These are phyloP conservation scores for Aspergillus egyptiacus DNA, from an alignment of 495 filamentous ascomycete species.

Conservation along the genomic window DNA sequence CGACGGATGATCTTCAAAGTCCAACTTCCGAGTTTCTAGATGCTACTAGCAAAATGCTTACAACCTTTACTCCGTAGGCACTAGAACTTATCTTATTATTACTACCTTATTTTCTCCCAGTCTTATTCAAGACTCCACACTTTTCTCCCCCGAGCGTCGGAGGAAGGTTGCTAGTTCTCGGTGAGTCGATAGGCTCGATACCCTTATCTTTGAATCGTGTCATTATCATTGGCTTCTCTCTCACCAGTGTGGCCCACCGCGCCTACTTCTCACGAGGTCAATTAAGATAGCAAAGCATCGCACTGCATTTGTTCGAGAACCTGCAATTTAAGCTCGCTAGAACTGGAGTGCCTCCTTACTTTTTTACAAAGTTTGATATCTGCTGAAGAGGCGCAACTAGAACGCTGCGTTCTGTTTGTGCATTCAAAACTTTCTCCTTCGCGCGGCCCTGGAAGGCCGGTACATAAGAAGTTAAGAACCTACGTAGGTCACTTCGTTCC, in stretches of 20 bases:
- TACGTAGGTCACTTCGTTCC: too few species aligned
- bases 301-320: background rate
- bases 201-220: conserved; percentile 7
- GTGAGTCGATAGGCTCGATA: background rate
- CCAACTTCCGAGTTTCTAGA: background rate
- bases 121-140: conserved; percentile 4
- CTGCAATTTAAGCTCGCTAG: background rate
- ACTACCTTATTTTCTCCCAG: too few species aligned
- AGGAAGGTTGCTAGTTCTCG: background rate
- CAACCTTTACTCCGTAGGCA: too few species aligned
- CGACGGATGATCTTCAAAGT: background rate
- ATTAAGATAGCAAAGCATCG: conserved; percentile 1
- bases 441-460: too few species aligned
- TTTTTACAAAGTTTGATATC: too few species aligned
- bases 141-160: conserved; percentile 3
- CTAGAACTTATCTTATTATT: background rate
- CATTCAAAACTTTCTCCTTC: background rate
- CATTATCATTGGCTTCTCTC: too few species aligned
- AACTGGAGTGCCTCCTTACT: too few species aligned
- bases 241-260: too few species aligned
- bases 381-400: background rate
- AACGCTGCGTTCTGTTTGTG: background rate
- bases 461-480: too few species aligned
- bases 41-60: too few species aligned
- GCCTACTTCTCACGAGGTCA: background rate